phyloP scores from a whole-genome alignment of 495 filamentous ascomycete species.

The Monascus purpureus region DNA sequence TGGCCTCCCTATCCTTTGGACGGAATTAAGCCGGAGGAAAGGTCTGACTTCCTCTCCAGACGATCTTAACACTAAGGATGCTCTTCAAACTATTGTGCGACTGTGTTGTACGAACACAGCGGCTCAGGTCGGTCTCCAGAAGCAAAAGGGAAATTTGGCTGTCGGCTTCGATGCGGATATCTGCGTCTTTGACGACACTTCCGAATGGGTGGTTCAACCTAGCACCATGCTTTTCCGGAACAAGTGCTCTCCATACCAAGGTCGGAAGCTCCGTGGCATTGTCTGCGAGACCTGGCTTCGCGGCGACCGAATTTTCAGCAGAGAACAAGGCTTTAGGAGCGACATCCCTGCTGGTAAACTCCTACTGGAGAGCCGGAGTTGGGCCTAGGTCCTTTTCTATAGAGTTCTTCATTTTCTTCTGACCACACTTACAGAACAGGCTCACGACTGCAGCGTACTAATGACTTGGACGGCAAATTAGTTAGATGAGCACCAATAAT shows the following conservation, averaged over 20 bases:
- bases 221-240: constrained; percentile 84
- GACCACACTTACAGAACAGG: no score
- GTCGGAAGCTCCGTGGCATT: constrained; percentile 60
- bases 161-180: constrained; percentile 87
- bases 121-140: constrained; percentile 75
- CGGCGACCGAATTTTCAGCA: constrained; percentile 59
- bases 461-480: no score
- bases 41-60: constrained; percentile 24
- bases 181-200: constrained; percentile 78
- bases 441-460: no score
- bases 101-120: constrained; percentile 84
- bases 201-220: constrained; percentile 54
- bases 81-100: constrained; percentile 61
- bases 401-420: constrained; percentile 6
- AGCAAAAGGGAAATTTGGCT: constrained; percentile 67
- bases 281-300: constrained; percentile 86
- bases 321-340: constrained; percentile 44
- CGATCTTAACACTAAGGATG: constrained; percentile 24
- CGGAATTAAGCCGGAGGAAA: constrained; percentile 49
- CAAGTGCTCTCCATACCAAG: constrained; percentile 88
- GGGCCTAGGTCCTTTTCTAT: constrained; percentile 12
- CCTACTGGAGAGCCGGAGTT: constrained; percentile 44
- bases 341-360: constrained; percentile 45
- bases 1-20: constrained; percentile 84
- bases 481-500: no score